Conservation (phyloP, 2,329 filamentous ascomycete species). For the Colletotrichum costaricense region DNA sequence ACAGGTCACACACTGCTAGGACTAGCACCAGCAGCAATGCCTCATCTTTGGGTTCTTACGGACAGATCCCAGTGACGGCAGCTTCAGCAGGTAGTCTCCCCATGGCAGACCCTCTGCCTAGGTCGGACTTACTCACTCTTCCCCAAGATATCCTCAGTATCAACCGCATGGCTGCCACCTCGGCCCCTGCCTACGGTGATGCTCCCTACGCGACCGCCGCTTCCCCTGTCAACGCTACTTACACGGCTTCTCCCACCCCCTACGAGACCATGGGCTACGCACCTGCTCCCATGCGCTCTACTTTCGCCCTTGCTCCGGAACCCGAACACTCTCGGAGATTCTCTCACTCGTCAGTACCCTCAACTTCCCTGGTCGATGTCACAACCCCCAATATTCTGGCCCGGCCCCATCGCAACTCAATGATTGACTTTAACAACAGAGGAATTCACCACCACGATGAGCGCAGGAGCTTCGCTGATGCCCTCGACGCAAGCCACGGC, state of each 20-base stretch:
- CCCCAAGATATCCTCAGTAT: constrained; percentile 80
- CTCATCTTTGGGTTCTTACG: constrained; percentile 77
- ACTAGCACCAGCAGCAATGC: constrained; percentile 68
- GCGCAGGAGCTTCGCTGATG: constrained; percentile 83
- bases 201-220: constrained; percentile 74
- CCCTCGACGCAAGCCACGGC: constrained; percentile 90
- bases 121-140: constrained; percentile 76
- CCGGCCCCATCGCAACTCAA: constrained; percentile 66
- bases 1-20: constrained; percentile 62
- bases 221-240: constrained; percentile 73
- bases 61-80: constrained; percentile 77
- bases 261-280: constrained; percentile 85
- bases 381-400: constrained; percentile 49
- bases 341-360: constrained; percentile 84
- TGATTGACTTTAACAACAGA: constrained; percentile 68
- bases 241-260: constrained; percentile 74
- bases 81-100: constrained; percentile 78
- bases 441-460: constrained; percentile 55
- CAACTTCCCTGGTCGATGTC: constrained; percentile 60
- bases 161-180: constrained; percentile 70
- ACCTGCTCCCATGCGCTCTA: constrained; percentile 70
- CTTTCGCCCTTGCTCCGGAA: constrained; percentile 68
- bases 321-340: constrained; percentile 73
- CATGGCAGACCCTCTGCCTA: constrained; percentile 65
- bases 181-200: constrained; percentile 77